Evolutionary conservation across 768 basidiomycete genomes (phyloP), one percentile per base, ranked within the genome.

Genomic region (Coprinellus micaceus): DNA sequence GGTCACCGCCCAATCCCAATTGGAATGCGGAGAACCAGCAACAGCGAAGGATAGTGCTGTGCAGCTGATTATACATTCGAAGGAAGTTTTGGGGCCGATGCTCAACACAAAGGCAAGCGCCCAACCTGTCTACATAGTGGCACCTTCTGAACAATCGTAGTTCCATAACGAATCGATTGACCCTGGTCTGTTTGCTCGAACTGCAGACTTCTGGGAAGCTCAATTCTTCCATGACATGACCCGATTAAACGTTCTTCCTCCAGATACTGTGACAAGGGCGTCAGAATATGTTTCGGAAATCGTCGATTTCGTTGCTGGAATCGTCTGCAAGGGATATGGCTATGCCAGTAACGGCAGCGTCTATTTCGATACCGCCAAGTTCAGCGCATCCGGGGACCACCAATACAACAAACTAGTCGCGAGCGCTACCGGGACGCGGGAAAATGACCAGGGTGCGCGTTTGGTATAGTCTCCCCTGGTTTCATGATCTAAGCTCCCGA

Each of bases 261-360:
- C 97, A 17, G 93, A 96, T 68, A 91, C 85, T 3, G 71, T 98
- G 53, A 98, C 97, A 1, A 86, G 96, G 40, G 97, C 98, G 4
- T 95, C 95, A 1, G 97, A 98, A 71, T 99, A 94, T 70, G 88
- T 99, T 7, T 92, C 94, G 3, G 95, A 98, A 72, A 91, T 98
- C 60, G 91, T 94, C 49, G 71, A 81, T 3, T 99, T 94, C 68
- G 89, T 98, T 37, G 82, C 94, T 67, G 75, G 82, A 24, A 91
- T 98, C 66, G 76, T 97, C 57, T 73, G 81, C 53, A 95, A 95
- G 57, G 96, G 95, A 0, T 97, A 86, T 65, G 94, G 81, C 24
- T 83, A 83, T 60, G 78, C 77, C 60, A 71, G 75, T 7, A 77
- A 79, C 59, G 94, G 94, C 15, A 93, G 88, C 69, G 84, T 98